A percentile compares a stretch with the other conserved stretches of the same genome.
These are phyloP conservation scores for Ogataea dorogensis DNA, from an alignment of 805 yeast genomes.

Conservation along the genomic window DNA sequence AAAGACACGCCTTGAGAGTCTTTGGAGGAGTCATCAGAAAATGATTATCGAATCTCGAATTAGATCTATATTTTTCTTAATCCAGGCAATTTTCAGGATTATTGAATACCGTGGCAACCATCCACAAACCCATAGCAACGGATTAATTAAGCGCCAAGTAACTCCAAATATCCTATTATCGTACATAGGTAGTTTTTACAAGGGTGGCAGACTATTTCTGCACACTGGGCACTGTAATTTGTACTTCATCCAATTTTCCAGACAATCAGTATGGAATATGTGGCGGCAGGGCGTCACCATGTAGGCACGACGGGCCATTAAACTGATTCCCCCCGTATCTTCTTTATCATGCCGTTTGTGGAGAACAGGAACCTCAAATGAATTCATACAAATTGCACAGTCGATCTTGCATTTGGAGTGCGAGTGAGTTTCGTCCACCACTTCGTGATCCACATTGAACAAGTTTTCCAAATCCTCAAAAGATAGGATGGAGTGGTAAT, in stretches of 20 bases:
- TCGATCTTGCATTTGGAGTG: constrained; percentile 53
- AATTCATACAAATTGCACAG: constrained; percentile 89
- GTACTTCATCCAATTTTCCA: constrained; percentile 91
- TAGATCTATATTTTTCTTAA: no score
- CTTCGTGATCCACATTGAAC: constrained; percentile 51
- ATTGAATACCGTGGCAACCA: no score
- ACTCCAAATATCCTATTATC: neutral
- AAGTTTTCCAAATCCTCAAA: constrained; percentile 62
- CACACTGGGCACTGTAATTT: constrained; percentile 94
- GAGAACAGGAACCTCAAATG: constrained; percentile 57
- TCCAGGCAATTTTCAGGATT: no score
- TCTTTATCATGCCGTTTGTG: constrained; percentile 20
- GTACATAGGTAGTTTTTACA: no score
- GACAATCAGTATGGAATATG: constrained; percentile 84
- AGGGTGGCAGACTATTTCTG: constrained; percentile 79
- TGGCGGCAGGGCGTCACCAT: constrained; percentile 93
- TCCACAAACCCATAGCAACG: no score
- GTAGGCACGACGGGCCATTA: constrained; percentile 43
- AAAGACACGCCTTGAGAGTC: constrained; percentile 30
- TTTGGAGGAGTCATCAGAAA: constrained; percentile 12
- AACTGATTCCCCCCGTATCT: constrained; percentile 20
- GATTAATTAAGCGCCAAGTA: no score
- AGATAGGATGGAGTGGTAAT: constrained; percentile 70
- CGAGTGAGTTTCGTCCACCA: constrained; percentile 32
- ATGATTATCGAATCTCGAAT: neutral